Base-by-base conservation (phyloP, 2,329 filamentous ascomycete species). In the Ascochyta viciae-villosae region DNA sequence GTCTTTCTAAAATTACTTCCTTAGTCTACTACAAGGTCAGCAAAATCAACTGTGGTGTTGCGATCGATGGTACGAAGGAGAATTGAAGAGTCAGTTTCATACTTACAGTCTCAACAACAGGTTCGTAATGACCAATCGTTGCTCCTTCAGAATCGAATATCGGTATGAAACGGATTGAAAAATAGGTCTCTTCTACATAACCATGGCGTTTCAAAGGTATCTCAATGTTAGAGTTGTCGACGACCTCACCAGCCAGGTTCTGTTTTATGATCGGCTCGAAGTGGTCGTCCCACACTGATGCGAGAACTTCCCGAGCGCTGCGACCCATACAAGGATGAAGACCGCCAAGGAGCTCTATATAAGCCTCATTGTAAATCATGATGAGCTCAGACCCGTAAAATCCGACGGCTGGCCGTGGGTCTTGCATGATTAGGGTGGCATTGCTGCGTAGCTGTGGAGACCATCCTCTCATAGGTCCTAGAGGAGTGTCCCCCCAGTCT, bases 101-200 rank as follows among this genome's bases (percentile, higher is more conserved):
- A 59, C 61, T 78, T 3, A 90, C 93, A 62, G 91, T 91, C 60
- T 94, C 90, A 60, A 91, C 91, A 0, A 87, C 83, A 2, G 90
- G 89, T 66, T 92, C 91, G 68, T 91, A 92, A 1, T 92, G 75
- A 1, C 89, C 90, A 42, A 89, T 82, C 8, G 92, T 87, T 10
- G 83, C 82, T 1, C 90, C 90, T 51, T 90, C 86, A 15, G 81
- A 80, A 3, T 89, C 89, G 2, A 92, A 82, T 39, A 93, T 79
- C 0, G 90, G 90, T 24, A 92, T 86, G 29, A 93, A 85, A 2
- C 87, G 89, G 86, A 89, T 92, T 13, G 87, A 89, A 71, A 92
- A 93, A 68, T 89, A 93, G 0, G 89, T 86, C 68, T 94, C 90
- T 73, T 95, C 89, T 5, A 90, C 74, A 58, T 84, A 90, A 1